phyloP scores from a whole-genome alignment of 2,329 filamentous ascomycete genomes.

The Penicillium sp. region DNA sequence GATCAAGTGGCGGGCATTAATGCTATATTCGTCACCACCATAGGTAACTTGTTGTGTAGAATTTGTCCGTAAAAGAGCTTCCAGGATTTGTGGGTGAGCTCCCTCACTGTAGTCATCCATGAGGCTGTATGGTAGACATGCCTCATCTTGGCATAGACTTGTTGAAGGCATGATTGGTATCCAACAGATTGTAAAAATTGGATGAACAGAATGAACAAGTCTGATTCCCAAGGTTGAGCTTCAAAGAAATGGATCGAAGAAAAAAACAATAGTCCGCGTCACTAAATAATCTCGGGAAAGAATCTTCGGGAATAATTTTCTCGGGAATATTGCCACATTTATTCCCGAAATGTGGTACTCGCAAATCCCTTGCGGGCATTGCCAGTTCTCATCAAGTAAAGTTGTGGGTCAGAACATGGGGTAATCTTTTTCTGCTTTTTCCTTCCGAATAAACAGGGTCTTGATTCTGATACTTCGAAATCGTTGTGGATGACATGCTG shows the following conservation, averaged over 20 bases:
- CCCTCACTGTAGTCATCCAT: conserved; percentile 55
- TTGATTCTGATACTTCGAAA: neutral
- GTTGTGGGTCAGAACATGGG: conserved; percentile 15
- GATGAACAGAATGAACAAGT: neutral
- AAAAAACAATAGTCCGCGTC: conserved; percentile 15
- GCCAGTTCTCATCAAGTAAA: conserved; percentile 22
- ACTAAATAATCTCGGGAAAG: conserved; percentile 22
- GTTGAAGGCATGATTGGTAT: conserved; percentile 23
- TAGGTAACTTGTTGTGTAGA: conserved; percentile 50
- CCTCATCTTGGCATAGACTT: conserved; percentile 27
- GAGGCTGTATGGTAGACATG: conserved; percentile 45
- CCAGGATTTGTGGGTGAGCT: conserved; percentile 51
- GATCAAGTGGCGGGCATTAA: conserved; percentile 46
- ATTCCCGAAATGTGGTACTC: conserved; percentile 24
- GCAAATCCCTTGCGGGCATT: conserved; percentile 17
- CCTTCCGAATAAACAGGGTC: neutral
- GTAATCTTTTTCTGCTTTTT: neutral
- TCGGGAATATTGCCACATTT: conserved; percentile 20
- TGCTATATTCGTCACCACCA: conserved; percentile 48
- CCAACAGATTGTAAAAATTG: neutral
- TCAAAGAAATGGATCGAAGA: neutral
- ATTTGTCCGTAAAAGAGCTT: conserved; percentile 49
- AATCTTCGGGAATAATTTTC: conserved; percentile 22
- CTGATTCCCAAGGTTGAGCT: neutral
- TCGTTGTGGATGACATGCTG: neutral